Evolutionary conservation across 139 green algal genomes (phyloP).

Genomic region (Chlorella ohadii): DNA sequence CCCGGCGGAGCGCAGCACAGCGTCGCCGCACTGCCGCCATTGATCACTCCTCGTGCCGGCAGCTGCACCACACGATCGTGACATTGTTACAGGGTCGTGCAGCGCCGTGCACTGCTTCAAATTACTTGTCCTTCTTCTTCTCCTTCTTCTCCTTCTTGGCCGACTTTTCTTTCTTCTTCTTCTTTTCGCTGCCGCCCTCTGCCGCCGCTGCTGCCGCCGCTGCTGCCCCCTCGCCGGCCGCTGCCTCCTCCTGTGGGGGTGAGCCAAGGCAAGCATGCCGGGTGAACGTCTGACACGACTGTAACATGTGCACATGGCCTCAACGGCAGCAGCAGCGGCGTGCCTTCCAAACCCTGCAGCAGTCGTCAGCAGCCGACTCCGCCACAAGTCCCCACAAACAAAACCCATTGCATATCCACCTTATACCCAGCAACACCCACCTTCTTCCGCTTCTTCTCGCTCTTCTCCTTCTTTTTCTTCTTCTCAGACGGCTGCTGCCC

Average conservation of each 20-base stretch:
- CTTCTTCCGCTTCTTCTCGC: background rate
- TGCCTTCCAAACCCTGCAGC: no score
- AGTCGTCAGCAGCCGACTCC: background rate
- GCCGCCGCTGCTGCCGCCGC: background rate
- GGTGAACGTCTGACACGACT: no score
- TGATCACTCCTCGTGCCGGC: no score
- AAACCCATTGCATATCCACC: no score
- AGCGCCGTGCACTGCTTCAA: background rate
- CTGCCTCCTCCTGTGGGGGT: background rate
- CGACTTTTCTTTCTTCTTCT: slow-evolving; percentile 6
- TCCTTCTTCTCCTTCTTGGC: background rate
- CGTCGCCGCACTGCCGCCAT: no score
- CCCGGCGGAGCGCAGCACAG: no score
- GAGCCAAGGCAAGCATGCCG: no score
- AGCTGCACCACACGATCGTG: no score
- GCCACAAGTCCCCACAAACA: background rate
- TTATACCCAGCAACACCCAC: background rate
- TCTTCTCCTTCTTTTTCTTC: background rate
- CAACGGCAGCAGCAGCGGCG: background rate
- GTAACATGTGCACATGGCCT: no score
- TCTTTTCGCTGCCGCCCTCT: background rate
- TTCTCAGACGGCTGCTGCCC: background rate
- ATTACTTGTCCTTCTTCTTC: slow-evolving; percentile 23
- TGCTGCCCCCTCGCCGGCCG: background rate
- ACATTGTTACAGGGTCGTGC: background rate